Conservation (phyloP, 1,284 basidiomycete species). For the Ganoderma sinense region DNA sequence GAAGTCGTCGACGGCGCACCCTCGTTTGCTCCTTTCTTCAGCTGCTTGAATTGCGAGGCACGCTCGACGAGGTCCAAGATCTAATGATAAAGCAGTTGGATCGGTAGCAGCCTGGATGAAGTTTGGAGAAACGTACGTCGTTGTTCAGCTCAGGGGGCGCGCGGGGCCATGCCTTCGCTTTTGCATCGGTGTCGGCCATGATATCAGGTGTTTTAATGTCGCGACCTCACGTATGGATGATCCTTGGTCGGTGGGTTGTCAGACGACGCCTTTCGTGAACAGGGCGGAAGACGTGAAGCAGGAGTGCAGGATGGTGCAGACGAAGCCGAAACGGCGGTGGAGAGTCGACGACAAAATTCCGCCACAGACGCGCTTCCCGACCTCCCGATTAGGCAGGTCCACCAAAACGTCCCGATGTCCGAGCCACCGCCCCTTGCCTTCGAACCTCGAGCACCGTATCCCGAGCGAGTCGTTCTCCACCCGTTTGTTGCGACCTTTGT, state of each 20-base stretch:
- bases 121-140: slow-evolving; percentile 68
- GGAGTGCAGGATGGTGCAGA: slow-evolving; percentile 9
- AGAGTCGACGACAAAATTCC: slow-evolving; percentile 22
- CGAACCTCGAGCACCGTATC: not conserved
- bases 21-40: slow-evolving; percentile 99
- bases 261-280: slow-evolving; percentile 26
- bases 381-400: slow-evolving; percentile 19
- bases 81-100: slow-evolving; percentile 47
- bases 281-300: slow-evolving; percentile 25
- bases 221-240: slow-evolving; percentile 78
- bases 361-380: slow-evolving; percentile 24
- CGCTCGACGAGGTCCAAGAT: slow-evolving; percentile 92
- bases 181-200: slow-evolving; percentile 62
- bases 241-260: slow-evolving; percentile 67
- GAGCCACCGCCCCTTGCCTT: slow-evolving; percentile 8
- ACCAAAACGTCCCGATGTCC: slow-evolving; percentile 13
- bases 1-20: slow-evolving; percentile 51
- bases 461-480: slow-evolving; percentile 14
- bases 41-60: slow-evolving; percentile 92
- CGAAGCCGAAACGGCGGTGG: slow-evolving; percentile 5
- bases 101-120: slow-evolving; percentile 31
- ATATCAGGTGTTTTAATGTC: slow-evolving; percentile 25
- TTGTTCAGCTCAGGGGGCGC: slow-evolving; percentile 93
- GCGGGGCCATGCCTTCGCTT: slow-evolving; percentile 91
- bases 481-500: slow-evolving; percentile 26